Conservation (phyloP, 1,284 basidiomycete species). For the Pascua guehoae region DNA sequence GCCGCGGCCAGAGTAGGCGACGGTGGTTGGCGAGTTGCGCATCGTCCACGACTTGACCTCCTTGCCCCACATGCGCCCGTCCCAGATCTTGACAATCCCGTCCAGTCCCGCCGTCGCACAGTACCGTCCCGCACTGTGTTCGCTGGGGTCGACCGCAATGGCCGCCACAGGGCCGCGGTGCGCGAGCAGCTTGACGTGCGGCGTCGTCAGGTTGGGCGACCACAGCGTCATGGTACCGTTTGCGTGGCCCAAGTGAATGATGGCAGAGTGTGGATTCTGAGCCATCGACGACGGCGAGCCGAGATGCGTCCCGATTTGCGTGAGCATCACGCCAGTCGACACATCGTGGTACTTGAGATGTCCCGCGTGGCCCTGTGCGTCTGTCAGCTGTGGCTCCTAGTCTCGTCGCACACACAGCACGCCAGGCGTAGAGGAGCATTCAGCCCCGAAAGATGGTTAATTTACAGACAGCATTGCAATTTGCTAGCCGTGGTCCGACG, state of each 20-base stretch:
- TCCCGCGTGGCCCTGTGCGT: slow-evolving; percentile 70
- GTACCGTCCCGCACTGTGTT: slow-evolving; percentile 70
- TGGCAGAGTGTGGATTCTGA: slow-evolving; percentile 87
- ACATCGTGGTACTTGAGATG: slow-evolving; percentile 97
- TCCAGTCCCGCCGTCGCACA: slow-evolving; percentile 88
- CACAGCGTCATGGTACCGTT: slow-evolving; percentile 82
- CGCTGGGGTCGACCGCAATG: slow-evolving; percentile 73
- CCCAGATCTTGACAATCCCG: slow-evolving; percentile 89
- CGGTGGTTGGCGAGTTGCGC: slow-evolving; percentile 53
- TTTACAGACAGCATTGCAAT: too few relatives aligned
- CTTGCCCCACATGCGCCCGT: slow-evolving; percentile 89
- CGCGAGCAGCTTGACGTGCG: slow-evolving; percentile 85
- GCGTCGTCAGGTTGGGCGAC: slow-evolving; percentile 89
- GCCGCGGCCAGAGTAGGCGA: slow-evolving; percentile 63
- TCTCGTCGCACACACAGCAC: not conserved
- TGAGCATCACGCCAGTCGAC: slow-evolving; percentile 82
- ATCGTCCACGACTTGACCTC: slow-evolving; percentile 75
- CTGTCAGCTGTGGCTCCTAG: not conserved
- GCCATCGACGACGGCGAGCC: slow-evolving; percentile 83
- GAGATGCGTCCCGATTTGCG: slow-evolving; percentile 84
- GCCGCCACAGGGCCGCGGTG: slow-evolving; percentile 84
- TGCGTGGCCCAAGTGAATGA: slow-evolving; percentile 88
- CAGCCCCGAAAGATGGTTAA: too few relatives aligned
- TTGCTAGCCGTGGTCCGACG: too few relatives aligned
- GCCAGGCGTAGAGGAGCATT: too few relatives aligned